Evolutionary conservation across 805 yeast genomes (phyloP), one percentile per base, ranked within the genome.

Genomic region (Candida xiaguanensis): DNA sequence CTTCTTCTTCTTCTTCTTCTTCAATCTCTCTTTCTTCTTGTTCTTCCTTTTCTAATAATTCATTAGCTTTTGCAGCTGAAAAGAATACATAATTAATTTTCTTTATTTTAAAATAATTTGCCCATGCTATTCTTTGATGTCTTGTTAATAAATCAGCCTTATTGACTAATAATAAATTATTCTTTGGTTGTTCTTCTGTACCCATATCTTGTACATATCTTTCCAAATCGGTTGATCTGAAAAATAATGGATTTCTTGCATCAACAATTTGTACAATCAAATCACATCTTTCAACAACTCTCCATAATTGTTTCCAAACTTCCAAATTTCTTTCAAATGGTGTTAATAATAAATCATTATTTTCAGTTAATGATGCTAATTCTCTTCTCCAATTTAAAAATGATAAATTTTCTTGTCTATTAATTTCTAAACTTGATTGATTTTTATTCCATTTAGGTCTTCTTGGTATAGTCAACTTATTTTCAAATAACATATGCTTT

Each of bases 261-360:
- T 93, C 99, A 20, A 93, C 98, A 67, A 93, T 93, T 60, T 93
- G 99, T 5, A 93, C 97, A 28, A 93, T 79, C 52, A 93, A 72
- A 61, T 91, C 96, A 17, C 93, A 86, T 56, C 98, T 78, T 62
- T 93, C 99, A 17, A 89, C 85, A 31, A 93, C 99, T 65, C 99
- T 78, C 99, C 99, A 93, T 48, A 93, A 70, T 65, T 93, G 99
- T 58, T 93, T 81, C 99, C 99, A 93, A 42, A 93, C 97, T 71
- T 91, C 96, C 47, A 93, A 71, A 59, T 93, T 93, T 68, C 99
- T 80, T 68, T 93, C 99, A 57, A 91, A 93, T 4, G 99, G 99
- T 0, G 99, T 93, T 58, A 93, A 73, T 43, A 90, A 68, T 52
- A 93, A 70, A 59, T 91, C 95, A 48, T 88, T 79, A 50, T 75